Conservation (phyloP, 1,139 yeast genomes). For the Pichia terricola region DNA sequence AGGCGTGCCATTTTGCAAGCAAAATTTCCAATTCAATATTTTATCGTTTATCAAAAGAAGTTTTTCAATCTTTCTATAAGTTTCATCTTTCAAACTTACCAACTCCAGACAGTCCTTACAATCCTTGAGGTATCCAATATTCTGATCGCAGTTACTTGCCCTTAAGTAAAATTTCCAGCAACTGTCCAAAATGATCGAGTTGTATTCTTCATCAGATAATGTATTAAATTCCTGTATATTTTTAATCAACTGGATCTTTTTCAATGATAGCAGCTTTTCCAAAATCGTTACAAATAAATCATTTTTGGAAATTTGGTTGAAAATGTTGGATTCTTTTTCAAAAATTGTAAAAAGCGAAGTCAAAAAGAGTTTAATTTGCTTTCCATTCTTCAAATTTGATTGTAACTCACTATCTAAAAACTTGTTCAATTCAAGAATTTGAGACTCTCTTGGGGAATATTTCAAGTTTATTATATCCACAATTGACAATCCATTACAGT, state of each 20-base stretch:
- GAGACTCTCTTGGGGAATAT: constrained; percentile 17
- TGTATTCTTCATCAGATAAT: constrained; percentile 8
- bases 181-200: constrained; percentile 25
- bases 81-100: constrained; percentile 27
- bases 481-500: constrained; percentile 35
- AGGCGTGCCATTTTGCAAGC: constrained; percentile 28
- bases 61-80: constrained; percentile 27
- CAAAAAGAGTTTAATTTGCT: constrained; percentile 27
- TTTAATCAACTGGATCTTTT: constrained; percentile 29
- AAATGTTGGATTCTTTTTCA: constrained; percentile 18
- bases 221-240: constrained; percentile 16
- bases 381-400: constrained; percentile 23
- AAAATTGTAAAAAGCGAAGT: constrained; percentile 31
- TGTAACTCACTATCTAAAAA: constrained; percentile 19
- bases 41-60: constrained; percentile 30
- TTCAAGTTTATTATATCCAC: constrained; percentile 29
- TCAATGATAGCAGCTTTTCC: constrained; percentile 31
- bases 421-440: constrained; percentile 16
- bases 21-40: constrained; percentile 29
- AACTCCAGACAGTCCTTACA: constrained; percentile 34
- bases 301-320: constrained; percentile 21
- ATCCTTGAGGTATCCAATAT: constrained; percentile 36
- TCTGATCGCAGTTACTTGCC: constrained; percentile 41
- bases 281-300: constrained; percentile 30
- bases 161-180: constrained; percentile 48